Conservation (phyloP, 306 rosid genomes). For the Lathyrus sativus region DNA sequence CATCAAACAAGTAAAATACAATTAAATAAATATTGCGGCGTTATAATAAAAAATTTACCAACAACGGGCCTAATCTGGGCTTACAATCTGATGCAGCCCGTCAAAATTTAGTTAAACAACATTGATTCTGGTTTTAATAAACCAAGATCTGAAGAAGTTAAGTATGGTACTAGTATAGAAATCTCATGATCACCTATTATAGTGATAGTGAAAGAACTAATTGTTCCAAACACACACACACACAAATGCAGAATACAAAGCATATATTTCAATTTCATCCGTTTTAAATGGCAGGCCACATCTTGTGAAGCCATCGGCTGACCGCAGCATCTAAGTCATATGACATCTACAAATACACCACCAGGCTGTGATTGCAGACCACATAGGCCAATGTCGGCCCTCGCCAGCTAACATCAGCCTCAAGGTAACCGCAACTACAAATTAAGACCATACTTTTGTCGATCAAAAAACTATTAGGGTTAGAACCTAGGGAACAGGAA, state of each 20-base stretch:
- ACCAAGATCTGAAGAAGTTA: slow-evolving; percentile 16
- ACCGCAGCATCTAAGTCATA: neutral
- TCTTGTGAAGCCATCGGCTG: neutral
- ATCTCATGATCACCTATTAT: neutral
- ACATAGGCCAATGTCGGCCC: neutral
- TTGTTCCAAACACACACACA: slow-evolving; percentile 3
- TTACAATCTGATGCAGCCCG: slow-evolving; percentile 7
- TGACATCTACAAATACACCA: neutral
- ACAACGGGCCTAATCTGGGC: neutral
- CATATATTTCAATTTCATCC: slow-evolving; percentile 1
- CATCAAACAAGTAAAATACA: slow-evolving; percentile 4
- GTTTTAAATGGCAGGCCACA: neutral
- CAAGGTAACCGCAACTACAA: neutral
- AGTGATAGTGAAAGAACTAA: neutral
- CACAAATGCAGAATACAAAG: slow-evolving; percentile 2
- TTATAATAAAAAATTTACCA: neutral
- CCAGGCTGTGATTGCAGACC: slow-evolving; percentile 4
- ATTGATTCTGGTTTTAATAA: slow-evolving; percentile 18
- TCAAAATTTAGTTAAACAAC: slow-evolving; percentile 14
- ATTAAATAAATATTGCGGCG: neutral
- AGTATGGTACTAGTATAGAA: slow-evolving; percentile 4
- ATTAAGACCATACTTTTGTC: slow-evolving; percentile 17
- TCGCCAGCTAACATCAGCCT: neutral
- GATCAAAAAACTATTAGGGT: neutral
- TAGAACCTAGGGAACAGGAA: neutral